Evolutionary conservation across 1,139 yeast species (phyloP).

Genomic region (Debaryomycetaceae sp.): DNA sequence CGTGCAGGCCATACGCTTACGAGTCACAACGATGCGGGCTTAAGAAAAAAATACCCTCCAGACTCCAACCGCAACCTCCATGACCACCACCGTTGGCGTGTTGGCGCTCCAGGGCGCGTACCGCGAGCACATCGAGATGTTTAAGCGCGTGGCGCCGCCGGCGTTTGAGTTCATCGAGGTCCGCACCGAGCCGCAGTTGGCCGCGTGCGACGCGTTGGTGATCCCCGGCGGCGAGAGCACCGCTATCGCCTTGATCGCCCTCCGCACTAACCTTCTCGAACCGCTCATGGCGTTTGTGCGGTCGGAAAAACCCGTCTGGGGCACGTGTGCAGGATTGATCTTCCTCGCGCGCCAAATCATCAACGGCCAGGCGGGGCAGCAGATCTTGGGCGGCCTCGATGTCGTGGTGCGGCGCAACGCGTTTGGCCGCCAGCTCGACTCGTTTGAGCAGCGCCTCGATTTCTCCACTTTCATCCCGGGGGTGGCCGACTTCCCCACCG

Average conservation of each 20-base stretch:
- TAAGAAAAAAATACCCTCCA: too few species aligned
- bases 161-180: constrained; percentile 43
- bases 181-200: constrained; percentile 47
- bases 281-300: constrained; percentile 53
- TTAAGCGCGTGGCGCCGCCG: constrained; percentile 32
- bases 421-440: constrained; percentile 74
- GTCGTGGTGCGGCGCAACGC: constrained; percentile 68
- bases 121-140: constrained; percentile 59
- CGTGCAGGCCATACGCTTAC: too few species aligned
- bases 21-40: too few species aligned
- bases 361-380: constrained; percentile 56
- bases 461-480: constrained; percentile 44
- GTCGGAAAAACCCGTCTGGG: constrained; percentile 64
- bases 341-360: constrained; percentile 55
- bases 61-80: too few species aligned
- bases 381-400: constrained; percentile 61
- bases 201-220: constrained; percentile 54
- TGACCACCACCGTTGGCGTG: constrained; percentile 54
- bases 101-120: constrained; percentile 82
- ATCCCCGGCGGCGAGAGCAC: constrained; percentile 86
- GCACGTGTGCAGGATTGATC: constrained; percentile 84
- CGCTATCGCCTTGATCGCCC: constrained; percentile 68
- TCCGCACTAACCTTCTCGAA: constrained; percentile 54
- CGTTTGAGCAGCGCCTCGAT: constrained; percentile 52
- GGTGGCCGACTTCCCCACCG: constrained; percentile 46